phyloP scores from a whole-genome alignment of 2,329 filamentous ascomycete genomes.

The Pseudogymnoascus sp. region DNA sequence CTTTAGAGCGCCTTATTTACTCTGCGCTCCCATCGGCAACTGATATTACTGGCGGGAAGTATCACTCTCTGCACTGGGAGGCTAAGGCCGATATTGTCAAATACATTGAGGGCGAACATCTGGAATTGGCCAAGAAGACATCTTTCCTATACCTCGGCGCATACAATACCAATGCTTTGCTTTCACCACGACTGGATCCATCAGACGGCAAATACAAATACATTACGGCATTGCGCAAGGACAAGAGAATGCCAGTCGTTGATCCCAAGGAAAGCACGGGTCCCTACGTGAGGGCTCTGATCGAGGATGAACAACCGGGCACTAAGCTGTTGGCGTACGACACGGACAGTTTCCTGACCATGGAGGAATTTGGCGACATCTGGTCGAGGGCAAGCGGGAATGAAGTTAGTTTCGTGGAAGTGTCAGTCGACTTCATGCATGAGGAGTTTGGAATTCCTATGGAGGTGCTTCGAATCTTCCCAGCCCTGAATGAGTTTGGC shows the following conservation, averaged over 20 bases:
- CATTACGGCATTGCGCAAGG: slow-evolving; percentile 24
- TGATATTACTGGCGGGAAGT: slow-evolving; percentile 21
- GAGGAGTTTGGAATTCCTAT: slow-evolving; percentile 29
- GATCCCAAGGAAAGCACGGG: slow-evolving; percentile 35
- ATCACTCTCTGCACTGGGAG: slow-evolving; percentile 28
- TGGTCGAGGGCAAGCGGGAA: slow-evolving; percentile 35
- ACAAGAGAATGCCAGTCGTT: slow-evolving; percentile 34
- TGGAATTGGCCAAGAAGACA: slow-evolving; percentile 31
- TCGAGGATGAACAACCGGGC: slow-evolving; percentile 34
- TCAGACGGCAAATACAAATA: slow-evolving; percentile 28
- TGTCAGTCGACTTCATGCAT: slow-evolving; percentile 31
- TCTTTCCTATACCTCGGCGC: slow-evolving; percentile 21
- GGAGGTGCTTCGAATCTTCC: slow-evolving; percentile 34
- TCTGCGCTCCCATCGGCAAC: slow-evolving; percentile 23
- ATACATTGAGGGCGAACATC: slow-evolving; percentile 24
- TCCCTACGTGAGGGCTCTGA: slow-evolving; percentile 36
- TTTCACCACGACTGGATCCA: slow-evolving; percentile 19
- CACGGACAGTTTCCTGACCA: slow-evolving; percentile 26
- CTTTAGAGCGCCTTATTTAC: slow-evolving; percentile 25
- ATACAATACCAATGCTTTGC: slow-evolving; percentile 18
- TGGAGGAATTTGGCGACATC: slow-evolving; percentile 28
- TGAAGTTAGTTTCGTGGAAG: slow-evolving; percentile 27
- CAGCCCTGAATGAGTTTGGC: slow-evolving; percentile 33
- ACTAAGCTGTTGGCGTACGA: slow-evolving; percentile 41
- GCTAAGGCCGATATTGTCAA: slow-evolving; percentile 26